Evolutionary conservation across 768 basidiomycete genomes (phyloP), one percentile per base, ranked within the genome.

Genomic region (Neoboletus magnificus): DNA sequence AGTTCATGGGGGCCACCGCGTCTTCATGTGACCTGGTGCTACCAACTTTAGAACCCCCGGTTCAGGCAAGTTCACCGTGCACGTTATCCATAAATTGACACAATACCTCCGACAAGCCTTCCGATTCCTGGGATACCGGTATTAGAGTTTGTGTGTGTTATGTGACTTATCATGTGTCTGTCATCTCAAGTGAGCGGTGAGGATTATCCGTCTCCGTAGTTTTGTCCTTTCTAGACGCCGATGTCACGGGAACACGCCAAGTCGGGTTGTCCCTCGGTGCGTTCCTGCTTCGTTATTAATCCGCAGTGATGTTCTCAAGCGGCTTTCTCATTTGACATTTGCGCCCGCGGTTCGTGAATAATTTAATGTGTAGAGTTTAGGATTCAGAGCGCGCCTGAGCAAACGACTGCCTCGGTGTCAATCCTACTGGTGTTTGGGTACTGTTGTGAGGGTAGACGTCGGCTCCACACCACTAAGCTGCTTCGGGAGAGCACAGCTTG

Each of bases 111-210:
- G 36, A 37, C 27, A 27, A 39, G 39, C 30, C 20, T n/a, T 47
- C 15, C 40, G 39, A 40, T 20, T 42, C 29, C 12, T 41, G 50
- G 55, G 37, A 36, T 49, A 18, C 29, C 35, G 15, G 39, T 37
- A 16, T n/a, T 22, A 39, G 30, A 25, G 27, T 37, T 36, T 7
- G 22, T 51, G 16, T 18, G 43, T n/a, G 36, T 16, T 13, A 10
- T 16, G 12, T 37, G 18, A 22, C 42, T 30, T 47, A 35, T 55
- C 61, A 50, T 53, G 48, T 55, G 58, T 27, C 22, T 43, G 23
- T 41, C 47, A 20, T 41, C 35, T 55, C 49, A 47, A 27, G 40
- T 50, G 52, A 39, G 37, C 39, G 56, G 60, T 52, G 54, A 52
- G 51, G 53, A 35, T 29, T 13, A n/a, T 16, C 46, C 29, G 36